phyloP scores from a whole-genome alignment of 2,329 filamentous ascomycete species.

The Coniella lustricola region DNA sequence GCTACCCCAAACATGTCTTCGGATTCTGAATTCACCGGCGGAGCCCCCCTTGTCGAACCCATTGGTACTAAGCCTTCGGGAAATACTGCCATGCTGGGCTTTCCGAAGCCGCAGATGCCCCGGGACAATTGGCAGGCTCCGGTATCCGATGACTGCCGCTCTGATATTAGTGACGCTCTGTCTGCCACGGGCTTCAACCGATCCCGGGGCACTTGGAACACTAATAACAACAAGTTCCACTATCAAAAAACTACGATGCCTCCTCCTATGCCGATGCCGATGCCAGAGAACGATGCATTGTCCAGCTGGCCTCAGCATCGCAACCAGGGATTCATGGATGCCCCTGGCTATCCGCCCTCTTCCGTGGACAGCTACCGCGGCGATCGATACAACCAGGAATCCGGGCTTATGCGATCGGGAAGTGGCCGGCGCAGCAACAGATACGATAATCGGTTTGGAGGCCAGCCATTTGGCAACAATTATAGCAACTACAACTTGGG shows the following conservation, averaged over 20 bases:
- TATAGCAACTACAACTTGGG: constrained; percentile 30
- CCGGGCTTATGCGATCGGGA: constrained; percentile 38
- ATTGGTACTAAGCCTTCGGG: constrained; percentile 17
- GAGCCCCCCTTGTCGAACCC: constrained; percentile 19
- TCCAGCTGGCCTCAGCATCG: constrained; percentile 41
- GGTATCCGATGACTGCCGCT: constrained; percentile 45
- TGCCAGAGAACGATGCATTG: constrained; percentile 29
- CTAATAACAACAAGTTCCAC: constrained; percentile 33
- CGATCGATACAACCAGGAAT: constrained; percentile 42
- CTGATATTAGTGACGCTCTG: constrained; percentile 49
- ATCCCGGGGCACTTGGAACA: constrained; percentile 50
- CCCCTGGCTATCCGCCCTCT: constrained; percentile 24
- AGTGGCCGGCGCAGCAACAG: constrained; percentile 39
- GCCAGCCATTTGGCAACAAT: constrained; percentile 27
- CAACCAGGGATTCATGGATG: constrained; percentile 35
- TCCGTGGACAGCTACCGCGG: constrained; percentile 34
- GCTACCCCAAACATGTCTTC: constrained; percentile 38
- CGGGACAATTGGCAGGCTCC: constrained; percentile 42
- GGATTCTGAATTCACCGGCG: constrained; percentile 27
- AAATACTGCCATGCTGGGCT: constrained; percentile 26
- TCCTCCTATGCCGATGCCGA: constrained; percentile 23
- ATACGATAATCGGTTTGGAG: constrained; percentile 34
- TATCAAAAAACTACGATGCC: constrained; percentile 26
- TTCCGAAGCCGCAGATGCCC: constrained; percentile 30
- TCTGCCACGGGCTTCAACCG: constrained; percentile 46